Base-by-base conservation (phyloP, 306 rosid species). In the Pyrus betulifolia region DNA sequence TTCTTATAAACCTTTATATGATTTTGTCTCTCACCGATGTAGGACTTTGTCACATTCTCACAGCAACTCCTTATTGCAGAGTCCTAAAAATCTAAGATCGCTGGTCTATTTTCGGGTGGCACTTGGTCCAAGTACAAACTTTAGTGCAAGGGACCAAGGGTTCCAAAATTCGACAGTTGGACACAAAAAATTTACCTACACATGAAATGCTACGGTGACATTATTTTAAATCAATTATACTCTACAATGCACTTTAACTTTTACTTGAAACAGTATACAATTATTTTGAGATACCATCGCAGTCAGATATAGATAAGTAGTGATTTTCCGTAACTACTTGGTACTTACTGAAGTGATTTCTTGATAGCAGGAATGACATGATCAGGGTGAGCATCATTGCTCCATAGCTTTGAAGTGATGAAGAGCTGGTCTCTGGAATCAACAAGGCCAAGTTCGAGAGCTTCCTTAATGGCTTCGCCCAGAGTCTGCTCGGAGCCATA, bases 401-500 rank as follows among this genome's bases (percentile, higher is more conserved):
- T 11, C 80, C 80, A 80, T 0, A 80, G 68, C 69, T 80, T 80
- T 19, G 84, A 68, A 14, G 84, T 74, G 69, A 80, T 11, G 28
- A 80, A 80, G n/a, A 80, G 28, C 8, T 80, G 45, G 23, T 69
- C 66, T 51, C 84, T 51, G 11, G 80, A 74, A 52, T 18, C 62
- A 17, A 80, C 55, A 28, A 74, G 75, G 31, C 83, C 74, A 4
- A 67, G 75, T 13, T 25, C n/a, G 8, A 80, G 64, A 19, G 83
- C 83, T 74, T 80, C 76, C 1, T 60, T 69, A 6, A 80, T 59
- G 65, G 79, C 75, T 45, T 74, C 79, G 3, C 83, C 75, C 1
- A 80, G 79, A 59, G 66, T 57, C 73, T 80, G 79, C 64, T 74
- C 83, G 4, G 83, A 74, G 8, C 79, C 75, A 57, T 80, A 80